A percentile compares a stretch with the other conserved stretches of the same genome.
Conservation (phyloP, 1,139 yeast species). For the Suhomyces bokatorum region DNA sequence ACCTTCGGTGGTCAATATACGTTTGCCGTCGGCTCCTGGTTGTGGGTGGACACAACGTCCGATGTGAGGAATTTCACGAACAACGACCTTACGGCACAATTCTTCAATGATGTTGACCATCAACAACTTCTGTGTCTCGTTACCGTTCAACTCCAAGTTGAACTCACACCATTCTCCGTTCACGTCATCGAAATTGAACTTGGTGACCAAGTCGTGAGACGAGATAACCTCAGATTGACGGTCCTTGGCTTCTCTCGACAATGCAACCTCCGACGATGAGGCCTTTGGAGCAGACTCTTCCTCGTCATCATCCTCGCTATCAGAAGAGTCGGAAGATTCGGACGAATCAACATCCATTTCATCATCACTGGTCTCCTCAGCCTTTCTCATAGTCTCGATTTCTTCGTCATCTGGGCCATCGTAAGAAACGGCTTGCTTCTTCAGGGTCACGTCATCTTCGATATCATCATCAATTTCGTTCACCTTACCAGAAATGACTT, state of each 20-base stretch:
- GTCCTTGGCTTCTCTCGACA: slow-evolving; percentile 68
- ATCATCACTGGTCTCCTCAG: slow-evolving; percentile 72
- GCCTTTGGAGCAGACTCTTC: slow-evolving; percentile 23
- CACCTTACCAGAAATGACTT: slow-evolving; percentile 39
- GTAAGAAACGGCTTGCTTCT: slow-evolving; percentile 86
- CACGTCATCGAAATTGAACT: slow-evolving; percentile 87
- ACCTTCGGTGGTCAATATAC: slow-evolving; percentile 92
- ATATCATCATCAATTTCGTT: slow-evolving; percentile 35
- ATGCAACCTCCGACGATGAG: slow-evolving; percentile 16
- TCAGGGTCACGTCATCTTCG: slow-evolving; percentile 65
- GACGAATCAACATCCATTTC: slow-evolving; percentile 44
- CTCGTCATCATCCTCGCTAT: slow-evolving; percentile 28
- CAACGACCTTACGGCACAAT: slow-evolving; percentile 85
- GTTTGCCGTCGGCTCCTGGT: slow-evolving; percentile 56
- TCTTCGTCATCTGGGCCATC: slow-evolving; percentile 96
- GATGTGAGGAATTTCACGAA: slow-evolving; percentile 86
- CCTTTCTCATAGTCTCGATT: slow-evolving; percentile 80
- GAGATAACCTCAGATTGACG: slow-evolving; percentile 83
- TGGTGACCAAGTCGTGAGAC: slow-evolving; percentile 68
- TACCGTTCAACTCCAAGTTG: slow-evolving; percentile 75
- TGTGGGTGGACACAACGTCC: slow-evolving; percentile 92
- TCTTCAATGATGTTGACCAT: slow-evolving; percentile 97
- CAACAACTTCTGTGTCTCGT: slow-evolving; percentile 82
- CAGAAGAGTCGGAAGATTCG: slow-evolving; percentile 27
- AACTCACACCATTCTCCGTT: slow-evolving; percentile 93